Evolutionary conservation across 257 asterid genomes (phyloP).

Genomic region (Phtheirospermum japonicum): DNA sequence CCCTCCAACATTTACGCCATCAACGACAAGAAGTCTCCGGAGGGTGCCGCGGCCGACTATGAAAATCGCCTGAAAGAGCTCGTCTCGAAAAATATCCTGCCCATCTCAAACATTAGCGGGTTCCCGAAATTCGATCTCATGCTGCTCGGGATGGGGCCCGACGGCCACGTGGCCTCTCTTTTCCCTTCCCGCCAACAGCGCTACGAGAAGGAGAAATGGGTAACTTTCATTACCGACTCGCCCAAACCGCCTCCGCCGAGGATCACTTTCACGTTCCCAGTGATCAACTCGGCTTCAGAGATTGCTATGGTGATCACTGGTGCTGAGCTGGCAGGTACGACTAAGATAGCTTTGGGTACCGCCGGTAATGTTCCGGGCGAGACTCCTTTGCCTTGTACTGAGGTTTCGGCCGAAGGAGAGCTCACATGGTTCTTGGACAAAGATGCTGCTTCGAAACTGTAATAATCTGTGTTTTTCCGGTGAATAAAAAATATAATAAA

Average conservation of each 20-base stretch:
- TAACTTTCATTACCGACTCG: constrained; percentile 75
- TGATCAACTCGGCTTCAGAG: constrained; percentile 69
- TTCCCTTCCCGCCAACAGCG: constrained; percentile 66
- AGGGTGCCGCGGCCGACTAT: constrained; percentile 68
- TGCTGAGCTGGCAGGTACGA: constrained; percentile 48
- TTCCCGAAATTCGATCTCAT: constrained; percentile 81
- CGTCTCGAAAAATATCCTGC: constrained; percentile 42
- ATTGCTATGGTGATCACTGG: constrained; percentile 92
- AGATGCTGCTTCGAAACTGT: constrained; percentile 70
- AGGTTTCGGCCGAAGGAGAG: constrained; percentile 58
- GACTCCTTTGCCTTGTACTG: constrained; percentile 45
- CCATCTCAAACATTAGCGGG: constrained; percentile 40
- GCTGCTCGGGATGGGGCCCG: constrained; percentile 88
- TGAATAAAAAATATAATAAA: background rate
- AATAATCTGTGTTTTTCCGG: constrained; percentile 8
- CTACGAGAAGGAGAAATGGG: constrained; percentile 63
- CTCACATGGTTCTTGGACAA: constrained; percentile 75
- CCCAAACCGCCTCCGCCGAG: constrained; percentile 87
- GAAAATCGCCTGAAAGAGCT: constrained; percentile 52
- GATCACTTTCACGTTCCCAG: constrained; percentile 86
- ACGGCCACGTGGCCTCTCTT: constrained; percentile 85
- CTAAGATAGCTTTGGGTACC: constrained; percentile 39
- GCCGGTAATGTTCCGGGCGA: constrained; percentile 10
- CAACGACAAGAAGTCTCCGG: constrained; percentile 55
- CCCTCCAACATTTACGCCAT: constrained; percentile 51